Conservation (phyloP, 2,329 filamentous ascomycete species). For the Aureobasidium sp. region DNA sequence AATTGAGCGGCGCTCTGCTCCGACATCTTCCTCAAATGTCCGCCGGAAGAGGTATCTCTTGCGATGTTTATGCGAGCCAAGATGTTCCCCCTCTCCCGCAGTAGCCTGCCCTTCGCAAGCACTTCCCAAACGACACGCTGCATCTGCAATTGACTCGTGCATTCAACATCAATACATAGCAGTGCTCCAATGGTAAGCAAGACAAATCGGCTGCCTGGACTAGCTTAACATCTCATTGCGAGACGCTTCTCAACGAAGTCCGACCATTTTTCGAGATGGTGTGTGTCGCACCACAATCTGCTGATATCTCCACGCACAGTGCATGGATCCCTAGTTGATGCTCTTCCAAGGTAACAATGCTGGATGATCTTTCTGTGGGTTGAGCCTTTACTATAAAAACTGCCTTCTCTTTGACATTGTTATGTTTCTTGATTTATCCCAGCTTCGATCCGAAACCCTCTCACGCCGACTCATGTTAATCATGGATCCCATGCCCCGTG, state of each 20-base stretch:
- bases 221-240: neutral
- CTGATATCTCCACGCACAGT: conserved; percentile 15
- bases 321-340: neutral
- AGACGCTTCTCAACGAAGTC: conserved; percentile 13
- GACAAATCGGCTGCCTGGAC: conserved; percentile 5
- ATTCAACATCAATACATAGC: neutral
- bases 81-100: neutral
- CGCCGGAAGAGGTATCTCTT: neutral
- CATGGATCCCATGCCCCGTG: neutral
- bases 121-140: conserved; percentile 2
- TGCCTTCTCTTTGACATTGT: neutral
- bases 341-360: neutral
- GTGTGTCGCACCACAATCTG: conserved; percentile 9
- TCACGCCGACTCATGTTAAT: neutral
- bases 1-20: too few relatives aligned
- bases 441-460: neutral
- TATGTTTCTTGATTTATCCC: neutral
- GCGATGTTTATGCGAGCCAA: neutral
- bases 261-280: neutral
- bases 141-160: neutral
- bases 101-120: conserved; percentile 12
- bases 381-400: neutral
- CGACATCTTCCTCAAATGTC: neutral
- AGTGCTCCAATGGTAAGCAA: neutral
- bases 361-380: too few relatives aligned